phyloP scores from a whole-genome alignment of 1,284 basidiomycete species.

The Leucoagaricus sp. region DNA sequence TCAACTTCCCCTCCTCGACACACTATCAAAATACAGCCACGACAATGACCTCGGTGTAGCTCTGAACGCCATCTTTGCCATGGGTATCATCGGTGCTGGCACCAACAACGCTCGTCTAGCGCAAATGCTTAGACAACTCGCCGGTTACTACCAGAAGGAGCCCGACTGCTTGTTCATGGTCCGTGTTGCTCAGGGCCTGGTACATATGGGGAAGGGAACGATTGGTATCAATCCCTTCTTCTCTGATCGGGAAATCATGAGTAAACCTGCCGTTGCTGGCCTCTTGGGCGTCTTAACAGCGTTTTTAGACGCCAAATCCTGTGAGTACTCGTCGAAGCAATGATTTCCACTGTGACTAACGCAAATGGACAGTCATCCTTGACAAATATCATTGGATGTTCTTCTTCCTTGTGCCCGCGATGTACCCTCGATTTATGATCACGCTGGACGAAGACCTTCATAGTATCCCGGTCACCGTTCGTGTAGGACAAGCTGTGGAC shows the following conservation, averaged over 20 bases:
- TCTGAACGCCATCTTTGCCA: constrained; percentile 96
- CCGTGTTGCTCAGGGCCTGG: constrained; percentile 92
- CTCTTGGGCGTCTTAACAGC: constrained; percentile 86
- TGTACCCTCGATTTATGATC: constrained; percentile 99
- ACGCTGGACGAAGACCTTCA: constrained; percentile 93
- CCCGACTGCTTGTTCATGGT: constrained; percentile 97
- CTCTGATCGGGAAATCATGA: constrained; percentile 90
- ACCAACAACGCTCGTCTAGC: constrained; percentile 97
- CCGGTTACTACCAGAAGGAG: constrained; percentile 98
- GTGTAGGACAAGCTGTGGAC: constrained; percentile 94
- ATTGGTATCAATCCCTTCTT: constrained; percentile 99
- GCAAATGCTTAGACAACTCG: constrained; percentile 96
- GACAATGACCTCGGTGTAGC: constrained; percentile 97
- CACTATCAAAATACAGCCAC: constrained; percentile 99
- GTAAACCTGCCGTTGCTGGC: constrained; percentile 89
- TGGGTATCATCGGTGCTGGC: constrained; percentile 98
- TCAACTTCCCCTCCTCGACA: constrained; percentile 94
- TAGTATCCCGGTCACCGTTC: constrained; percentile 85
- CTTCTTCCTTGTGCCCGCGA: constrained; percentile 92
- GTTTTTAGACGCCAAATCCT: constrained; percentile 92
- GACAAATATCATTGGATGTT: constrained; percentile 99
- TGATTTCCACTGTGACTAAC: constrained; percentile 12
- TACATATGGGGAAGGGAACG: constrained; percentile 99
- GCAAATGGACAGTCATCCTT: constrained; percentile 69
- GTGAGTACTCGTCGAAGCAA: constrained; percentile 51